Conservation (phyloP, 1,139 yeast genomes). For the Petasospora fabianii region DNA sequence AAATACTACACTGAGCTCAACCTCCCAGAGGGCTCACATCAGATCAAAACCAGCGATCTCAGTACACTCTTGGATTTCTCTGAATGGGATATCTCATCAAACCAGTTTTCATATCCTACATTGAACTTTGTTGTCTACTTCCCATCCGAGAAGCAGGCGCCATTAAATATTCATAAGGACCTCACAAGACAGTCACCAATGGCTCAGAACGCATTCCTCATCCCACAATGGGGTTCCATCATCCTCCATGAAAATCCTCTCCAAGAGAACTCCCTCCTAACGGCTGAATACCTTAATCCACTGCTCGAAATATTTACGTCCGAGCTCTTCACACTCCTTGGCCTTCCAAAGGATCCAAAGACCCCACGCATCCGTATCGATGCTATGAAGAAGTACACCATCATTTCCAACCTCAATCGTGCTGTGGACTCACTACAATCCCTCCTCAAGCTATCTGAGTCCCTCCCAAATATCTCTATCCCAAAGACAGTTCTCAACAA, state of each 20-base stretch:
- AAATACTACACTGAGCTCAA: constrained; percentile 54
- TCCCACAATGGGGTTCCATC: constrained; percentile 92
- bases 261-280: constrained; percentile 30
- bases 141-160: constrained; percentile 48
- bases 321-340: constrained; percentile 70
- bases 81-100: constrained; percentile 36
- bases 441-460: constrained; percentile 59
- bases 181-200: neutral
- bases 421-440: constrained; percentile 64
- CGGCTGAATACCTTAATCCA: constrained; percentile 48
- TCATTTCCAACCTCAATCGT: constrained; percentile 48
- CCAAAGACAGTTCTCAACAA: constrained; percentile 45
- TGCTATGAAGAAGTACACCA: constrained; percentile 55
- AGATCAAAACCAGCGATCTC: constrained; percentile 31
- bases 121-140: constrained; percentile 66
- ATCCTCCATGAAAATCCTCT: constrained; percentile 39
- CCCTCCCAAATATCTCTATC: constrained; percentile 75
- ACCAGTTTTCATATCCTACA: constrained; percentile 47
- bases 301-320: constrained; percentile 67
- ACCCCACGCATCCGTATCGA: constrained; percentile 65
- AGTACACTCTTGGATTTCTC: constrained; percentile 36
- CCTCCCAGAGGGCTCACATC: constrained; percentile 38
- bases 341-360: constrained; percentile 54
- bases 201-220: constrained; percentile 42
- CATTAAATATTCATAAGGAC: constrained; percentile 25